Evolutionary conservation across 371 early-diverging fungal species (phyloP).

Genomic region (Haplosporangium sp.): DNA sequence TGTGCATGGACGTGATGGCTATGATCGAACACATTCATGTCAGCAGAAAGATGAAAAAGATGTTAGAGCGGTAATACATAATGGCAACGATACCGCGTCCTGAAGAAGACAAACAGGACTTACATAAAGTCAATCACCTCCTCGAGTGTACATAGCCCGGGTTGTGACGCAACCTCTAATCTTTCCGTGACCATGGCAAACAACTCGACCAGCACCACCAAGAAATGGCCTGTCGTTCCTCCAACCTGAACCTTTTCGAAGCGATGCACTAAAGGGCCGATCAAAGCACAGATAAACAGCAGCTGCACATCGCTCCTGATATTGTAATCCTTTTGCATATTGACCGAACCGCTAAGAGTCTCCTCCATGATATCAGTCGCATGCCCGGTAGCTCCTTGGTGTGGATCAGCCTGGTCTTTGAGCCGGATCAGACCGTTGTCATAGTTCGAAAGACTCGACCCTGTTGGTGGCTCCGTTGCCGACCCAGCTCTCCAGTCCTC

Average conservation of each 20-base stretch:
- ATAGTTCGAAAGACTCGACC: conserved; percentile 31
- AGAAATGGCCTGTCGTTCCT: conserved; percentile 42
- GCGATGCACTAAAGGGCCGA: conserved; percentile 81
- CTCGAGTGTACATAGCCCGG: conserved; percentile 41
- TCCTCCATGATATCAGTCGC: conserved; percentile 17
- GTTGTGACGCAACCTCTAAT: conserved; percentile 26
- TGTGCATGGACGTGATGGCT: conserved; percentile 43
- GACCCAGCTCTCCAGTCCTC: conserved; percentile 41
- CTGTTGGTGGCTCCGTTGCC: conserved; percentile 18
- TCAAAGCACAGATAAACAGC: conserved; percentile 76
- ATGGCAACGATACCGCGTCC: neutral
- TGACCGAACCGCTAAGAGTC: conserved; percentile 29
- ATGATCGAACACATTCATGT: neutral
- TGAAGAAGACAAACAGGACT: neutral
- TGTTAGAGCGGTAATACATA: neutral
- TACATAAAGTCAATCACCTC: conserved; percentile 50
- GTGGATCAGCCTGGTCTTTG: conserved; percentile 7
- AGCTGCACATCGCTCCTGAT: conserved; percentile 79
- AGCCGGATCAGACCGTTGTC: conserved; percentile 21
- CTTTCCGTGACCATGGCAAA: conserved; percentile 22
- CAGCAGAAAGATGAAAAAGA: neutral
- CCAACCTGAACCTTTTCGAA: conserved; percentile 65
- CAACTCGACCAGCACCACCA: conserved; percentile 41
- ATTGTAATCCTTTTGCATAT: conserved; percentile 16
- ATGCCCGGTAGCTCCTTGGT: conserved; percentile 2